phyloP scores from a whole-genome alignment of 805 yeast species.

The Pichia manshurica region DNA sequence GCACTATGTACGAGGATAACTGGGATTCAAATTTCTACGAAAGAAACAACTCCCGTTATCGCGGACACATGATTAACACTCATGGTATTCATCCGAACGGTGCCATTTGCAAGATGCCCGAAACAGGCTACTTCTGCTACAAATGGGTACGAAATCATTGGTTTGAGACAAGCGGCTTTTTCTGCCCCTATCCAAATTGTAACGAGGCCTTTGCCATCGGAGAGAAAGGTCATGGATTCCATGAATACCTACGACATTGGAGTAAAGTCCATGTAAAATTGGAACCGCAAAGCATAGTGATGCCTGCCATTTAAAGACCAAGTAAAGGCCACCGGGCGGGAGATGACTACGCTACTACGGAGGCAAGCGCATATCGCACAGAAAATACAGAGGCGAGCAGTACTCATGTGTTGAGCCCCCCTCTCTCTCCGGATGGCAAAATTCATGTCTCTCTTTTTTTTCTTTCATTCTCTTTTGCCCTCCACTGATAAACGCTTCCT shows the following conservation, averaged over 20 bases:
- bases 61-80: conserved; percentile 17
- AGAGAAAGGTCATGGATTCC: conserved; percentile 15
- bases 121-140: conserved; percentile 3
- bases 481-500: too few relatives aligned
- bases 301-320: neutral
- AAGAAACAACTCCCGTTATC: conserved; percentile 16
- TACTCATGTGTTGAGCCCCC: too few relatives aligned
- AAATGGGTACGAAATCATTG: conserved; percentile 14
- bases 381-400: neutral
- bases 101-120: conserved; percentile 4
- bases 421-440: too few relatives aligned
- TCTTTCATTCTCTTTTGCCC: too few relatives aligned
- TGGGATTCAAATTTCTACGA: conserved; percentile 14
- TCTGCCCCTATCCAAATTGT: conserved; percentile 12
- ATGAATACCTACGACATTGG: conserved; percentile 16
- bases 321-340: too few relatives aligned
- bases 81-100: conserved; percentile 17
- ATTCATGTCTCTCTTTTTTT: too few relatives aligned
- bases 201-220: conserved; percentile 9
- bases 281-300: neutral
- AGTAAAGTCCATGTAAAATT: neutral
- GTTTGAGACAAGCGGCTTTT: conserved; percentile 9
- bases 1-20: neutral
- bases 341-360: too few relatives aligned
- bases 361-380: neutral